These are phyloP conservation scores for Trichoderma gamsii DNA, from an alignment of 495 filamentous ascomycete species.

Conservation along the genomic window DNA sequence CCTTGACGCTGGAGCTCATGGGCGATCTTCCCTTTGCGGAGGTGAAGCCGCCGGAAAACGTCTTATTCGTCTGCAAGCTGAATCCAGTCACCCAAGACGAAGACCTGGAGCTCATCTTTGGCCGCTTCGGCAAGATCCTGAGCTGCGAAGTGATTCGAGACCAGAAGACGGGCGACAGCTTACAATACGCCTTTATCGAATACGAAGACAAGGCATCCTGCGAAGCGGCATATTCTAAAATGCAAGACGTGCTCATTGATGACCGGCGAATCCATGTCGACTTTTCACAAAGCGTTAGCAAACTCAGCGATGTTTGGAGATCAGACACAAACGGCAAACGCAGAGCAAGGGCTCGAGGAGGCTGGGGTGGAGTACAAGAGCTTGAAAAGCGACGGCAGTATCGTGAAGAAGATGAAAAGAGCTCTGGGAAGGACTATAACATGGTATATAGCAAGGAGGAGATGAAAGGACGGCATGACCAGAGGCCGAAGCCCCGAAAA, in stretches of 20 bases:
- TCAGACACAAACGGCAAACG: constrained; percentile 81
- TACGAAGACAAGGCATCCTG: constrained; percentile 88
- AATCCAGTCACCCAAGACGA: constrained; percentile 95
- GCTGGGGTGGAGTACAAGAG: constrained; percentile 81
- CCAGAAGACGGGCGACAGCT: constrained; percentile 84
- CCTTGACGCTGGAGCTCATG: constrained; percentile 94
- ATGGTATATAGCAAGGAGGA: constrained; percentile 83
- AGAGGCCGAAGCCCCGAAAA: constrained; percentile 18
- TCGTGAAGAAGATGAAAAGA: constrained; percentile 55
- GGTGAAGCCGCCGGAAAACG: constrained; percentile 95
- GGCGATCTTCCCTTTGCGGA: constrained; percentile 96
- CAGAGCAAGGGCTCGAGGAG: constrained; percentile 59
- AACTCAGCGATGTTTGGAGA: constrained; percentile 86
- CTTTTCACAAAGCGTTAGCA: constrained; percentile 93
- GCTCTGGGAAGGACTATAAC: constrained; percentile 48
- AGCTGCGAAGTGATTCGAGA: constrained; percentile 97
- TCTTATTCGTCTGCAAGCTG: constrained; percentile 96
- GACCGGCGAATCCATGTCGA: constrained; percentile 98
- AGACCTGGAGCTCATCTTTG: constrained; percentile 91
- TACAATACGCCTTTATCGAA: constrained; percentile 98
- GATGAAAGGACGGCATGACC: constrained; percentile 42
- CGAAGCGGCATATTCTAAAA: constrained; percentile 96
- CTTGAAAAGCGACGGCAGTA: constrained; percentile 91
- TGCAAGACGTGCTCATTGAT: constrained; percentile 93
- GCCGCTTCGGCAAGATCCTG: constrained; percentile 89